Evolutionary conservation across 176 grass and related monocot species (phyloP).

Genomic region (Lolium multiflorum): DNA sequence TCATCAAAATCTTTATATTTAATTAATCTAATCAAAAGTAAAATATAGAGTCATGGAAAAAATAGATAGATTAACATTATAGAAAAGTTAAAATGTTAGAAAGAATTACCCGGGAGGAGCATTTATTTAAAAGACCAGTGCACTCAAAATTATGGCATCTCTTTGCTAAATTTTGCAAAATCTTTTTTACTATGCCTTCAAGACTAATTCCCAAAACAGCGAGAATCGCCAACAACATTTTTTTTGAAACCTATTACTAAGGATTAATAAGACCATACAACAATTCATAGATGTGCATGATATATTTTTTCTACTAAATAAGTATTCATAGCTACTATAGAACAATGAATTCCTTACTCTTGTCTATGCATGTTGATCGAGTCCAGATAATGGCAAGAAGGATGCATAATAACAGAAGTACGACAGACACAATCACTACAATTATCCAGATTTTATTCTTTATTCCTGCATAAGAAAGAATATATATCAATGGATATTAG

Average conservation of each 20-base stretch:
- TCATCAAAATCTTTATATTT: neutral
- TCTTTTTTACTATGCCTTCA: neutral
- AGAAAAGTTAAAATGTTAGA: neutral
- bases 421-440: neutral
- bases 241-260: neutral
- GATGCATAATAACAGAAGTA: neutral
- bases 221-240: neutral
- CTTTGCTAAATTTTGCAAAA: neutral
- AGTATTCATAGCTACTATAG: neutral
- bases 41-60: neutral
- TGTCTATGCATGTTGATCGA: neutral
- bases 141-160: neutral
- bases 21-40: neutral
- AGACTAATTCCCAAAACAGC: neutral
- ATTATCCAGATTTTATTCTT: constrained; percentile 8
- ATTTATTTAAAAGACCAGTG: neutral
- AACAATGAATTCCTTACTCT: neutral
- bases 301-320: neutral
- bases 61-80: neutral
- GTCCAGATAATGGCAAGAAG: constrained; percentile 6
- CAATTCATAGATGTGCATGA: neutral
- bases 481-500: neutral
- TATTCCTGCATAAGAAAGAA: neutral
- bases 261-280: neutral
- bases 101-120: neutral